A percentile compares a stretch with the other conserved stretches of the same genome.
Conservation (phyloP, 805 yeast genomes). For the Wickerhamiella vanderwaltii region DNA sequence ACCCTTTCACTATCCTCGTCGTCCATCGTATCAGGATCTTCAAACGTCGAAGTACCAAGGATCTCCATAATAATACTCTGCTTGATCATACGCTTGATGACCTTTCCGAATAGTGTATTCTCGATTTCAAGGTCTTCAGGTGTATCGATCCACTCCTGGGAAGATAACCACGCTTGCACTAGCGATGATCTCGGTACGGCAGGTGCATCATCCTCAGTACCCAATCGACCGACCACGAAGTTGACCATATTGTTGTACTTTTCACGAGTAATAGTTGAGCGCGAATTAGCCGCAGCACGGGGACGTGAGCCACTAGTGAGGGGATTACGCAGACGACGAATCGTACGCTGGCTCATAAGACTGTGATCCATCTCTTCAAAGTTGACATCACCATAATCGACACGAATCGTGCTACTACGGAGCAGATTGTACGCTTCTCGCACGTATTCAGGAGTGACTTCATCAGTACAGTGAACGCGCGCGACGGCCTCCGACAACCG, state of each 20-base stretch:
- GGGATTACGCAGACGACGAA: conserved; percentile 16
- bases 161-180: conserved; percentile 69
- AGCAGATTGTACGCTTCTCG: conserved; percentile 86
- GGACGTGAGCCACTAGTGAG: conserved; percentile 5
- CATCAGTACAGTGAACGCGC: conserved; percentile 87
- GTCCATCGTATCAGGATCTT: conserved; percentile 25
- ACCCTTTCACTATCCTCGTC: conserved; percentile 14
- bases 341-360: conserved; percentile 24
- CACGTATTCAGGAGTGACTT: conserved; percentile 70
- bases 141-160: conserved; percentile 56
- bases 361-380: conserved; percentile 50
- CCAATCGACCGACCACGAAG: conserved; percentile 52
- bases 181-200: conserved; percentile 52
- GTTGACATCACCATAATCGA: conserved; percentile 86
- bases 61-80: conserved; percentile 72
- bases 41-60: conserved; percentile 30
- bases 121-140: conserved; percentile 61
- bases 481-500: conserved; percentile 94
- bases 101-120: conserved; percentile 60
- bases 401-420: conserved; percentile 83
- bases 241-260: conserved; percentile 78
- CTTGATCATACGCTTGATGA: conserved; percentile 67
- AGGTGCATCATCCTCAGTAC: conserved; percentile 37
- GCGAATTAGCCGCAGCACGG: background rate
- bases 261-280: conserved; percentile 60